These are phyloP conservation scores for Ceratonia siliqua DNA, from an alignment of 306 rosid species.

Conservation along the genomic window DNA sequence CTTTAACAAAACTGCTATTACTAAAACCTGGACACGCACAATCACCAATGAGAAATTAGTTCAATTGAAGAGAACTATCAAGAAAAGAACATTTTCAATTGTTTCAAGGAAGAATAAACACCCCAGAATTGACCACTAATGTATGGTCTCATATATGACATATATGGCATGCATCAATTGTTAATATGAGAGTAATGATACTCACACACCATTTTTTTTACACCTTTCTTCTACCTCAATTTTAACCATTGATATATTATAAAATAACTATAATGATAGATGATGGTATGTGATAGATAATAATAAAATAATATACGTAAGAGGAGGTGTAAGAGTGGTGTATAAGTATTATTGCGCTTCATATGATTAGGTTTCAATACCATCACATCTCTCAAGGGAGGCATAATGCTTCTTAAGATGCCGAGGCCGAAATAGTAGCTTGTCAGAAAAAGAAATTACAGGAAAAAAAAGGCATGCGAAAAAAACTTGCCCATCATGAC, in stretches of 20 bases:
- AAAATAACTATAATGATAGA: no score
- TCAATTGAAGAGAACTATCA: conserved; percentile 25
- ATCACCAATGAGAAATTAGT: conserved; percentile 34
- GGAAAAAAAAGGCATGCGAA: background rate
- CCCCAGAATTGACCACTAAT: background rate
- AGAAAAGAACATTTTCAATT: conserved; percentile 25
- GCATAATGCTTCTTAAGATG: background rate
- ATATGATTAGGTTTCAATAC: background rate
- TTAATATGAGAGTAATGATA: no score
- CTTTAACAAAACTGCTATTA: conserved; percentile 90
- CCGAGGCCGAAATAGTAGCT: background rate
- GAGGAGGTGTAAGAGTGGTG: no score
- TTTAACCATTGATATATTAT: no score
- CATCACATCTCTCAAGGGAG: background rate
- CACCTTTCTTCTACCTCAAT: no score
- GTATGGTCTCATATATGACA: background rate
- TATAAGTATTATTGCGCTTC: background rate
- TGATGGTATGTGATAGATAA: no score
- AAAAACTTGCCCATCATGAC: background rate
- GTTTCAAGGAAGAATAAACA: conserved; percentile 24
- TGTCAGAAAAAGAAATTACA: background rate
- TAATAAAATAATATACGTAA: no score
- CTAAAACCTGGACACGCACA: conserved; percentile 80
- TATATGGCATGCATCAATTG: no score
- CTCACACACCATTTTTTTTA: no score